These are phyloP conservation scores for Beauveria medogensis DNA, from an alignment of 2,329 filamentous ascomycete species.

Conservation along the genomic window DNA sequence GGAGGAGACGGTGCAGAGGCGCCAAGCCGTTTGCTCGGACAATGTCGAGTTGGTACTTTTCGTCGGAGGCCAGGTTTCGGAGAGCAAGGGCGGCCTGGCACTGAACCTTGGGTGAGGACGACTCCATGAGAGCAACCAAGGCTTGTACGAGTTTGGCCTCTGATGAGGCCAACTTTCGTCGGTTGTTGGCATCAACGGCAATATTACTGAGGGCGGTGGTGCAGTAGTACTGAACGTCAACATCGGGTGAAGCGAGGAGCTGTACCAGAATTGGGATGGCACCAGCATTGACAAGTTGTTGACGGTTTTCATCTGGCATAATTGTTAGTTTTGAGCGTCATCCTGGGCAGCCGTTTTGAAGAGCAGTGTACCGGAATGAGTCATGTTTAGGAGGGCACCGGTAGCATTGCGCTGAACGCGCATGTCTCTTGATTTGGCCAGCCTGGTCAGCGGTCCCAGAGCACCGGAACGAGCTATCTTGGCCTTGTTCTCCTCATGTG, in stretches of 20 bases:
- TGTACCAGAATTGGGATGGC: constrained; percentile 97
- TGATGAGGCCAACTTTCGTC: constrained; percentile 82
- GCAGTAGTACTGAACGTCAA: constrained; percentile 99
- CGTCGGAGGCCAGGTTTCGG: constrained; percentile 91
- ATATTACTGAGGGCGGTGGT: constrained; percentile 98
- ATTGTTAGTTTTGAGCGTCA: constrained; percentile 15
- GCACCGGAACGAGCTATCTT: constrained; percentile 96
- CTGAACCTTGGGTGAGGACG: constrained; percentile 92
- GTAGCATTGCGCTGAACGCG: constrained; percentile 96
- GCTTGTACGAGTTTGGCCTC: constrained; percentile 90
- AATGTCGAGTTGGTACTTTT: constrained; percentile 98
- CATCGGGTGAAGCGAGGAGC: constrained; percentile 82
- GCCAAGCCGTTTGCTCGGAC: constrained; percentile 80
- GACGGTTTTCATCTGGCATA: constrained; percentile 79
- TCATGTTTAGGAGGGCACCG: constrained; percentile 96
- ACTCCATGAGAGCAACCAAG: constrained; percentile 93
- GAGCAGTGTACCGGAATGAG: constrained; percentile 71
- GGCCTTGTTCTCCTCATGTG: constrained; percentile 98
- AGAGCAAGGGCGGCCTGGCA: constrained; percentile 93
- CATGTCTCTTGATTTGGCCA: constrained; percentile 98
- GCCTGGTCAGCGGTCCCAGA: constrained; percentile 76
- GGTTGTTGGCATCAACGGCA: constrained; percentile 84
- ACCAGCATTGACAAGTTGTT: constrained; percentile 93
- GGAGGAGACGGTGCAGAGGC: constrained; percentile 79
- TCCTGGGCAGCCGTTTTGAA: constrained; percentile 3